These are phyloP conservation scores for Coleophoma cylindrospora DNA, from an alignment of 2,329 filamentous ascomycete species.

Conservation along the genomic window DNA sequence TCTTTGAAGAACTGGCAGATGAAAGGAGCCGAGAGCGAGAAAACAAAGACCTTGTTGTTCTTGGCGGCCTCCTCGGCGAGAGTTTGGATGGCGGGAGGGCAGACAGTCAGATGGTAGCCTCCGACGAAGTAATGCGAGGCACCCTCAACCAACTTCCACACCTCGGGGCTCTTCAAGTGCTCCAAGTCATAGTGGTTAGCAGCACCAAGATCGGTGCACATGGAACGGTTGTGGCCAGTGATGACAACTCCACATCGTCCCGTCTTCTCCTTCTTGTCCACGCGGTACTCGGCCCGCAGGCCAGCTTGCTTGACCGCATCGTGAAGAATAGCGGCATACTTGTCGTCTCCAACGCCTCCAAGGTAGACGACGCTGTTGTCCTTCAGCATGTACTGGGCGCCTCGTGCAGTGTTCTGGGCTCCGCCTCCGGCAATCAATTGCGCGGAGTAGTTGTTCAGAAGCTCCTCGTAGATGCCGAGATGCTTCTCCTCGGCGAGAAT, in stretches of 20 bases:
- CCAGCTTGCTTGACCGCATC: constrained; percentile 84
- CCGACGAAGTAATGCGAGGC: constrained; percentile 90
- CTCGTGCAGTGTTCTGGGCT: constrained; percentile 94
- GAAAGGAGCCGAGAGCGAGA: constrained; percentile 93
- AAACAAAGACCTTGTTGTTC: constrained; percentile 86
- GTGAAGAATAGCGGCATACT: constrained; percentile 84
- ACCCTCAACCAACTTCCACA: constrained; percentile 88
- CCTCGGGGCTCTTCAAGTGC: constrained; percentile 83
- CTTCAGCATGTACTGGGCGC: constrained; percentile 92
- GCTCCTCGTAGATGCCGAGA: constrained; percentile 83
- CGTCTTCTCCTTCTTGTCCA: constrained; percentile 78
- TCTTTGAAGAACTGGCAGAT: constrained; percentile 98
- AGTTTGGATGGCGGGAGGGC: constrained; percentile 82
- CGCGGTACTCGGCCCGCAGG: constrained; percentile 89
- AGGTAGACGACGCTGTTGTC: constrained; percentile 88
- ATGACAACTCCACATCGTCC: constrained; percentile 96
- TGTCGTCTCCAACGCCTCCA: constrained; percentile 91
- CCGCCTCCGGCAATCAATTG: constrained; percentile 95
- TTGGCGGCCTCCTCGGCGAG: constrained; percentile 84
- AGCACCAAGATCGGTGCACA: constrained; percentile 92
- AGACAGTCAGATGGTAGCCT: constrained; percentile 97
- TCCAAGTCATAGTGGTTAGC: constrained; percentile 96
- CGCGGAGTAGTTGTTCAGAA: constrained; percentile 86
- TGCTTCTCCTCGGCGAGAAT: constrained; percentile 95
- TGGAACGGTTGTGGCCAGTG: constrained; percentile 90